A percentile compares a stretch with the other conserved stretches of the same genome.
Conservation (phyloP, 345 rosid species). For the Aegle marmelos region DNA sequence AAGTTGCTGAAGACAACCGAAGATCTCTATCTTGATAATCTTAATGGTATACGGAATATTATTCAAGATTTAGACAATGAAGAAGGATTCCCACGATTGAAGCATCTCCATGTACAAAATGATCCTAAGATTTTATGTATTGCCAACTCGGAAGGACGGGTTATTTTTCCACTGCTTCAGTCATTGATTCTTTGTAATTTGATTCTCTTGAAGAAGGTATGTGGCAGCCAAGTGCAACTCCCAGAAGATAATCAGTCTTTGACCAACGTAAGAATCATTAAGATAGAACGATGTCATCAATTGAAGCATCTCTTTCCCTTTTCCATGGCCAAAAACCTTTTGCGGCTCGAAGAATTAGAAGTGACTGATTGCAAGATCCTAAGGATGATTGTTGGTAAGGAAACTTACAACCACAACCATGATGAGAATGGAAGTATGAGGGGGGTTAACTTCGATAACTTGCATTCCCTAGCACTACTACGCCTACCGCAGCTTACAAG, state of each 20-base stretch:
- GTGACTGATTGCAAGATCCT: conserved; percentile 10
- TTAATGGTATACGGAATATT: conserved; percentile 4
- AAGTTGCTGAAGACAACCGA: conserved; percentile 14
- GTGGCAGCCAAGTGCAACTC: not conserved
- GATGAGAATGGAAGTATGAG: not conserved
- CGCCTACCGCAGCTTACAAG: not conserved
- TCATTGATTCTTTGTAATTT: not conserved
- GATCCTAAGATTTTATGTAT: conserved; percentile 5
- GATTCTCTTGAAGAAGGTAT: conserved; percentile 14
- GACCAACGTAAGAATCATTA: conserved; percentile 5
- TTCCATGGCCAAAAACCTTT: not conserved
- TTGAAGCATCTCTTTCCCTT: conserved; percentile 12
- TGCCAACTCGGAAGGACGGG: not conserved
- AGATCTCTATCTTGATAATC: conserved; percentile 4
- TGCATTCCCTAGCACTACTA: not conserved
- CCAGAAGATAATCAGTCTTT: conserved; percentile 1
- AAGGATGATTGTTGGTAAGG: conserved; percentile 11
- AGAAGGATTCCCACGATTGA: conserved; percentile 17
- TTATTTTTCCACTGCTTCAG: not conserved
- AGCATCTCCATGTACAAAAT: conserved; percentile 13
- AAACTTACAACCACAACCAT: not conserved
- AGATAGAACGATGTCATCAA: not conserved
- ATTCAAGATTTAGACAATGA: conserved; percentile 9
- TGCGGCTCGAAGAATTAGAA: conserved; percentile 9
- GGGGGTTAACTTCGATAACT: not conserved